Percentiles rank a stretch among this genome's conserved stretches.
Evolutionary conservation across 73 alveolate genomes (phyloP).

Genomic region (Diophrys appendiculata): DNA sequence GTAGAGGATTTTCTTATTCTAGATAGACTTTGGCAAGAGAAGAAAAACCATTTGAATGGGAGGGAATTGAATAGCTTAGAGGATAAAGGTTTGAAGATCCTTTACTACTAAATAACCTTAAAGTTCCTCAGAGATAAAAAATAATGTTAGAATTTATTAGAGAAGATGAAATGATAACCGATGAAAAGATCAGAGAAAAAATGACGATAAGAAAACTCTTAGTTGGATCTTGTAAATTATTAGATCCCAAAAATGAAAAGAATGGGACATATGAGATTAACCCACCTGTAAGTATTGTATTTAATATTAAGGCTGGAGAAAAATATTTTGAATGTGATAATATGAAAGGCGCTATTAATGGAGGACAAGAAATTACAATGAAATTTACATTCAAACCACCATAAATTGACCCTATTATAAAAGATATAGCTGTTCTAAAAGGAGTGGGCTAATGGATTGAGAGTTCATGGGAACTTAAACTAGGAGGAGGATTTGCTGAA

Average conservation of each 20-base stretch:
- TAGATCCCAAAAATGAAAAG: slow-evolving; percentile 90
- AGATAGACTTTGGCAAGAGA: slow-evolving; percentile 88
- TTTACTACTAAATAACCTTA: slow-evolving; percentile 48
- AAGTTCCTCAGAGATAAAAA: no score
- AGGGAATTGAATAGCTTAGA: slow-evolving; percentile 59
- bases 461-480: slow-evolving; percentile 84
- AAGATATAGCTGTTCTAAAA: slow-evolving; percentile 77
- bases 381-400: slow-evolving; percentile 95
- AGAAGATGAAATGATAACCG: slow-evolving; percentile 63
- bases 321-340: slow-evolving; percentile 93
- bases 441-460: slow-evolving; percentile 98
- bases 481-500: slow-evolving; percentile 93
- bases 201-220: slow-evolving; percentile 72
- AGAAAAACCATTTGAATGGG: slow-evolving; percentile 80
- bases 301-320: slow-evolving; percentile 70
- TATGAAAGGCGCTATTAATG: slow-evolving; percentile 81
- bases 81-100: slow-evolving; percentile 69
- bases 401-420: slow-evolving; percentile 86
- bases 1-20: slow-evolving; percentile 91
- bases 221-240: slow-evolving; percentile 89
- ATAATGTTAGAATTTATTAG: slow-evolving; percentile 72
- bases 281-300: slow-evolving; percentile 66
- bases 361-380: slow-evolving; percentile 87
- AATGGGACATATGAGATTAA: slow-evolving; percentile 90
- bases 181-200: slow-evolving; percentile 64